A percentile compares a stretch with the other conserved stretches of the same genome.
Evolutionary conservation across 768 basidiomycete genomes (phyloP).

Genomic region (Amanita polypyramis): DNA sequence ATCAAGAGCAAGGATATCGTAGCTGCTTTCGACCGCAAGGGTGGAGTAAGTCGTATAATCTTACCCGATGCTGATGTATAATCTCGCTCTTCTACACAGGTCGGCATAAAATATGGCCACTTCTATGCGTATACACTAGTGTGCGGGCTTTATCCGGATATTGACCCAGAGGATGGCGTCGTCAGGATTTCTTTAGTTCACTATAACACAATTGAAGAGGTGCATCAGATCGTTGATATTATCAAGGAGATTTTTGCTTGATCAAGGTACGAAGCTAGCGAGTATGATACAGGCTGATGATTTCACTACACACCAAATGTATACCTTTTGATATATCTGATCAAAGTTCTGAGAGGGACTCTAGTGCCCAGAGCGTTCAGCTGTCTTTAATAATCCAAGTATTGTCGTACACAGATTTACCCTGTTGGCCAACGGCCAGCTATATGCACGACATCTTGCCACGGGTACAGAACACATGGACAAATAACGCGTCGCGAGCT

Average conservation of each 20-base stretch:
- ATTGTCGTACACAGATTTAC: no score
- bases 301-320: no score
- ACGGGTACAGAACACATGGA: no score
- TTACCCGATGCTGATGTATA: not conserved
- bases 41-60: constrained; percentile 33
- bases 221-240: constrained; percentile 44
- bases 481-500: no score
- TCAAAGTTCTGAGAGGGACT: no score
- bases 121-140: constrained; percentile 68
- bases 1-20: constrained; percentile 58
- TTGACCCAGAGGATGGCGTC: constrained; percentile 54
- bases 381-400: no score
- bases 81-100: constrained; percentile 25
- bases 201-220: constrained; percentile 70
- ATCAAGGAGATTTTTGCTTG: constrained; percentile 38
- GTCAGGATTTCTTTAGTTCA: constrained; percentile 72
- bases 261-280: not conserved
- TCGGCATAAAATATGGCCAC: constrained; percentile 72
- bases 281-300: no score
- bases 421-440: no score
- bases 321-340: no score
- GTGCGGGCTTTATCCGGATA: constrained; percentile 37
- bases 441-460: no score
- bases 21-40: constrained; percentile 49
- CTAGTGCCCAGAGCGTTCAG: no score